Conservation (phyloP, 1,139 yeast species). For the Hemisphaericaspora lyxosophila region DNA sequence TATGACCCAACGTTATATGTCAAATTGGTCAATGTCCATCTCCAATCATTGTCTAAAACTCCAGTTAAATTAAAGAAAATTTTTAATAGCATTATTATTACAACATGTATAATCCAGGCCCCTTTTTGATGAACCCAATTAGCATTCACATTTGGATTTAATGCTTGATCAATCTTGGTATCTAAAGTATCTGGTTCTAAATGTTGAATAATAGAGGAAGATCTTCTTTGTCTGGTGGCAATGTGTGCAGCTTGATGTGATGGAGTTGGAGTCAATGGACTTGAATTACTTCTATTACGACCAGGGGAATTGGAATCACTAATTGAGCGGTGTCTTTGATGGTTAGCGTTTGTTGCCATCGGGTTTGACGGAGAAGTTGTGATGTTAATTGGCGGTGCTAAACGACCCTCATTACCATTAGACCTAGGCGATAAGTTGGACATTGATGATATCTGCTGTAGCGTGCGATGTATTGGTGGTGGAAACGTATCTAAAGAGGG, state of each 20-base stretch:
- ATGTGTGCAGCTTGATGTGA: slow-evolving; percentile 27
- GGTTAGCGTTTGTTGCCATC: not conserved
- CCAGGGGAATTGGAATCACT: slow-evolving; percentile 8
- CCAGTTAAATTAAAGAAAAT: slow-evolving; percentile 74
- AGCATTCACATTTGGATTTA: slow-evolving; percentile 87
- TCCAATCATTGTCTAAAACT: slow-evolving; percentile 71
- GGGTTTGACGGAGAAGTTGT: slow-evolving; percentile 1
- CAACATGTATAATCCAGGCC: slow-evolving; percentile 93
- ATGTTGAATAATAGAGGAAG: slow-evolving; percentile 68
- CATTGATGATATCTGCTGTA: not conserved
- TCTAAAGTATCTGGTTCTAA: slow-evolving; percentile 92
- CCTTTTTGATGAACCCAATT: slow-evolving; percentile 95
- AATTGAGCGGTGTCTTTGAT: not conserved
- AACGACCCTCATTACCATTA: not conserved
- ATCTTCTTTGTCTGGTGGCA: slow-evolving; percentile 43
- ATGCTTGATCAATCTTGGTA: slow-evolving; percentile 87
- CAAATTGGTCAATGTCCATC: slow-evolving; percentile 91
- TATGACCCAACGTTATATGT: slow-evolving; percentile 90
- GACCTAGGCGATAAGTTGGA: not conserved
- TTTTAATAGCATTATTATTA: slow-evolving; percentile 71
- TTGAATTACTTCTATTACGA: slow-evolving; percentile 13
- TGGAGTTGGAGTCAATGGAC: slow-evolving; percentile 25
- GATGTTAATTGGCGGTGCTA: not conserved
- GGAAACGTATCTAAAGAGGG: too few species aligned
- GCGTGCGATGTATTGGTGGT: not conserved